Evolutionary conservation across 139 green algal genomes (phyloP).

Genomic region (Coelastrella sp.): DNA sequence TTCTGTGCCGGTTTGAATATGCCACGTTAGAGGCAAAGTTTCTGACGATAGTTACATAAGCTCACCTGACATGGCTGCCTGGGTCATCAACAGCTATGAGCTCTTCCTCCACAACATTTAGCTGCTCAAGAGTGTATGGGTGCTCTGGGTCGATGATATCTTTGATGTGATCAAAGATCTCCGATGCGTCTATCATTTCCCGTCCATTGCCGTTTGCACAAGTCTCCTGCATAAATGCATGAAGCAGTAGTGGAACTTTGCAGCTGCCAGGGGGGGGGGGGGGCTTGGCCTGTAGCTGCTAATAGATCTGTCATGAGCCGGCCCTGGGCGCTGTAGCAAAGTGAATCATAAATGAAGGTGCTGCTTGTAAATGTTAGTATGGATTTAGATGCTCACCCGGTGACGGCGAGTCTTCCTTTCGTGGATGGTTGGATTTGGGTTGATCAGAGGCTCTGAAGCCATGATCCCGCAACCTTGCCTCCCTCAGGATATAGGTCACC

Average conservation of each 20-base stretch:
- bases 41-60: background rate
- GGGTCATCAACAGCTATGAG: constrained; percentile 80
- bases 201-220: constrained; percentile 36
- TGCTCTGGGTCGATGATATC: constrained; percentile 99
- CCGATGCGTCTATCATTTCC: constrained; percentile 81
- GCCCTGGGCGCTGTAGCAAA: no score
- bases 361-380: background rate
- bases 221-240: background rate
- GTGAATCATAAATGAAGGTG: no score
- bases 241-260: constrained; percentile 6
- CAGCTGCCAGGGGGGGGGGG: background rate
- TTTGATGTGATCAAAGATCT: constrained; percentile 81
- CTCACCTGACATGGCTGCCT: constrained; percentile 67
- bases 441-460: constrained; percentile 73
- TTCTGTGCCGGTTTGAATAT: background rate
- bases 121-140: constrained; percentile 96
- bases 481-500: background rate
- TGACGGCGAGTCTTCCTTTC: constrained; percentile 50
- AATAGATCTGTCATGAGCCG: background rate
- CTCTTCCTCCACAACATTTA: constrained; percentile 89
- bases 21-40: no score
- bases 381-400: no score
- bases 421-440: constrained; percentile 76
- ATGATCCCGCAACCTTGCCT: background rate
- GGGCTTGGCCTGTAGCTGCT: background rate